Conservation (phyloP, 148 eudicot species). For the Spergularia marina region DNA sequence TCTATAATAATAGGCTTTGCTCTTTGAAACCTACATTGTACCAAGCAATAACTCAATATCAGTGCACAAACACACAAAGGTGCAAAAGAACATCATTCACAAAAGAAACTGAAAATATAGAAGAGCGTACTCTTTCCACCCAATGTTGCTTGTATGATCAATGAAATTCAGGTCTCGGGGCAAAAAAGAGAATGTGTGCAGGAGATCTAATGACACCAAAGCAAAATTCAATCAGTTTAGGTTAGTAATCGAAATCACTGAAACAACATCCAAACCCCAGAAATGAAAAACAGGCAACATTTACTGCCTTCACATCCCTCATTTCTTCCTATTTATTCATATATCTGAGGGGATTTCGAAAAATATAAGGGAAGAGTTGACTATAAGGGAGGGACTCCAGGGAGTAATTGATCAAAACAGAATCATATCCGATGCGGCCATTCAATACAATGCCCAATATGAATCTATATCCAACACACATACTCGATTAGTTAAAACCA, state of each 20-base stretch:
- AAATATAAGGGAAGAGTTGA: no score
- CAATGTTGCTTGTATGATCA: conserved; percentile 88
- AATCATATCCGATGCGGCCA: neutral
- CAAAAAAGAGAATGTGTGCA: conserved; percentile 70
- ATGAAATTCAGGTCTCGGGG: conserved; percentile 88
- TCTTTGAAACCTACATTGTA: conserved; percentile 58
- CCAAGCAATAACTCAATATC: conserved; percentile 10
- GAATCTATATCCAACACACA: neutral
- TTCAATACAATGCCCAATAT: conserved; percentile 16
- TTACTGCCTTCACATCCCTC: neutral
- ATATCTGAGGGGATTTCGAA: no score
- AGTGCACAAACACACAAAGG: neutral
- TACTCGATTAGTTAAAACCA: neutral
- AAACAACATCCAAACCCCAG: conserved; percentile 12
- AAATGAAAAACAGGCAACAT: neutral
- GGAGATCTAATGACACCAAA: conserved; percentile 65
- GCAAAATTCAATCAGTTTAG: conserved; percentile 7
- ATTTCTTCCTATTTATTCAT: no score
- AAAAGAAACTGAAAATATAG: neutral
- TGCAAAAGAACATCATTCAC: neutral
- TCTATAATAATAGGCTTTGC: conserved; percentile 86
- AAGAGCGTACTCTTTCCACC: conserved; percentile 89
- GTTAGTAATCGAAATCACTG: neutral
- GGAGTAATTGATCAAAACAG: neutral
- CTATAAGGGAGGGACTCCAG: no score